Percentiles rank a stretch among this genome's conserved stretches.
Evolutionary conservation across 2,329 filamentous ascomycete genomes (phyloP).

Genomic region (Cercospora beticola): DNA sequence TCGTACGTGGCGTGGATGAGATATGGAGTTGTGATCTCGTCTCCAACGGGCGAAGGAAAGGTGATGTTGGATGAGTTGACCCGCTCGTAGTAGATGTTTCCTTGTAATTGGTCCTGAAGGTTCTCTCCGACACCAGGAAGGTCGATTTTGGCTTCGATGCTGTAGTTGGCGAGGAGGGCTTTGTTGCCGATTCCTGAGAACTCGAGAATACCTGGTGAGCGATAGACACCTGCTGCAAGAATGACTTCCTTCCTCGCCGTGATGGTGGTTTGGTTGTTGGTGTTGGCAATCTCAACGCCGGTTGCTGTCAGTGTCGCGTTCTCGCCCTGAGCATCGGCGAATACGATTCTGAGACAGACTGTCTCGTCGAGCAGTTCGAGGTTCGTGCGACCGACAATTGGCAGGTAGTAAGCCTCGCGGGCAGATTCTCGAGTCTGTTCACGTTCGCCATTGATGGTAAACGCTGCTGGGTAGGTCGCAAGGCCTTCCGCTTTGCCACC

Average conservation of each 20-base stretch:
- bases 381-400: conserved; percentile 43
- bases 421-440: conserved; percentile 47
- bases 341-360: conserved; percentile 37
- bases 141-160: conserved; percentile 22
- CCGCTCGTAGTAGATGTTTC: conserved; percentile 13
- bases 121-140: conserved; percentile 38
- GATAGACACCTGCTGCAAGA: conserved; percentile 51
- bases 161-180: conserved; percentile 45
- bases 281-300: conserved; percentile 44
- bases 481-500: conserved; percentile 47
- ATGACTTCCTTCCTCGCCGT: conserved; percentile 24
- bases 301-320: conserved; percentile 60
- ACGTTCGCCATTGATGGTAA: conserved; percentile 41
- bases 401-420: conserved; percentile 50
- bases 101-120: conserved; percentile 32
- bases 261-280: conserved; percentile 42
- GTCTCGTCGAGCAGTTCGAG: conserved; percentile 46
- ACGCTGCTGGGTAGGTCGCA: conserved; percentile 40
- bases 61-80: conserved; percentile 11
- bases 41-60: conserved; percentile 9
- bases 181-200: conserved; percentile 59
- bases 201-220: conserved; percentile 58
- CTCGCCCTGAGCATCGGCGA: conserved; percentile 41
- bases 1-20: conserved; percentile 17
- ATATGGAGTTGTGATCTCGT: conserved; percentile 17